phyloP scores from a whole-genome alignment of 2,329 filamentous ascomycete species.

The Penicillium expansum region DNA sequence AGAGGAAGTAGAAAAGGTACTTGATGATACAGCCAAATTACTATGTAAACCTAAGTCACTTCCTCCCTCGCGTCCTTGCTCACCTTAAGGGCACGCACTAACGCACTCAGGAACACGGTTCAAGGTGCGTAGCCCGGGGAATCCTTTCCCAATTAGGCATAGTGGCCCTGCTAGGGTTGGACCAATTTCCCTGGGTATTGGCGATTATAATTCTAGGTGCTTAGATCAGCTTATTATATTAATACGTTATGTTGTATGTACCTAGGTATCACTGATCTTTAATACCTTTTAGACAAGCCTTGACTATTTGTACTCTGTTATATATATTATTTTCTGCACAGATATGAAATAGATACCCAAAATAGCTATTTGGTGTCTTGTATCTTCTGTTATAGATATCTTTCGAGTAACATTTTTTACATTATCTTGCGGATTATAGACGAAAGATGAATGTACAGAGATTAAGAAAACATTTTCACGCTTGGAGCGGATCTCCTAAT shows the following conservation, averaged over 20 bases:
- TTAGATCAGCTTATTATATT: background rate
- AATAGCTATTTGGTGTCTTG: background rate
- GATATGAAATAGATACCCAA: too few relatives aligned
- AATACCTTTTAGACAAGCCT: too few relatives aligned
- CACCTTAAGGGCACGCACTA: slow-evolving; percentile 3
- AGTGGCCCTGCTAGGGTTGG: slow-evolving; percentile 1
- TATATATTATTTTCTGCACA: too few relatives aligned
- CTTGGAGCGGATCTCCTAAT: too few relatives aligned
- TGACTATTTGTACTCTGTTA: too few relatives aligned
- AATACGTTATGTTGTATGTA: too few relatives aligned
- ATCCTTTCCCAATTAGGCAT: slow-evolving; percentile 8
- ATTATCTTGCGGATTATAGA: too few relatives aligned
- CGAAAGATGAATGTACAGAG: too few relatives aligned
- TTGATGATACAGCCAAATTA: background rate
- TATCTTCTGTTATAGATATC: background rate
- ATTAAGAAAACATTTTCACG: too few relatives aligned
- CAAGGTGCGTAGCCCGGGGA: background rate
- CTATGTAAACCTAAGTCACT: background rate
- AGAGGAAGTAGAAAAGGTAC: background rate
- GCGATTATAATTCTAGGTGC: slow-evolving; percentile 2
- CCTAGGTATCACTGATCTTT: too few relatives aligned
- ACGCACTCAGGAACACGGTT: background rate
- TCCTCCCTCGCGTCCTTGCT: background rate
- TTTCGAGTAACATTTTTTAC: background rate
- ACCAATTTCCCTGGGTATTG: background rate